Evolutionary conservation across 257 asterid species (phyloP).

Genomic region (Lantana camara): DNA sequence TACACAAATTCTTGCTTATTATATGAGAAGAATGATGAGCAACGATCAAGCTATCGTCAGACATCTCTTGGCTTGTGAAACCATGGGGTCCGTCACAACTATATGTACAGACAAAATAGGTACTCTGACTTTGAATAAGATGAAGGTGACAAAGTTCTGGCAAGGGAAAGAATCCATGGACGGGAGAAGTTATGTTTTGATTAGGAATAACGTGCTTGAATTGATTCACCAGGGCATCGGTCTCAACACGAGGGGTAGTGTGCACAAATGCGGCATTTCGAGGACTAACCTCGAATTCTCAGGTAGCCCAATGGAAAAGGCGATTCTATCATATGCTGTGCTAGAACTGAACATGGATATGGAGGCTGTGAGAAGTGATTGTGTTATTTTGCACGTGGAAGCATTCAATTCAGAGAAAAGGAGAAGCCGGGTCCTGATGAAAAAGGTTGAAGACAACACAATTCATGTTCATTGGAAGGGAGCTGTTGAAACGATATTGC

Average conservation of each 20-base stretch:
- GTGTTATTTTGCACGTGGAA: conserved; percentile 1
- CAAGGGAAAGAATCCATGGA: conserved; percentile 29
- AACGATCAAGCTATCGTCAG: conserved; percentile 53
- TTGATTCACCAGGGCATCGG: conserved; percentile 42
- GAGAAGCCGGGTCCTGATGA: conserved; percentile 7
- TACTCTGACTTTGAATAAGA: conserved; percentile 44
- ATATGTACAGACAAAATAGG: conserved; percentile 53
- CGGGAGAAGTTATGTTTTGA: background rate
- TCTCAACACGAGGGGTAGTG: conserved; percentile 42
- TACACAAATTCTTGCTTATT: conserved; percentile 51
- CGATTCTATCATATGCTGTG: conserved; percentile 34
- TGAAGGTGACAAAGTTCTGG: conserved; percentile 47
- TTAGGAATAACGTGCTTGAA: conserved; percentile 31
- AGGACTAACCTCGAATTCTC: conserved; percentile 4
- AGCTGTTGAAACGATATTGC: conserved; percentile 53
- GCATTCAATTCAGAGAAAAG: conserved; percentile 13
- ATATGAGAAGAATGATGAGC: conserved; percentile 55
- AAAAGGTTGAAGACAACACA: background rate
- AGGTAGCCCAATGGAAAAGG: conserved; percentile 37
- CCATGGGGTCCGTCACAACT: conserved; percentile 54
- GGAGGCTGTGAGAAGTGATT: background rate
- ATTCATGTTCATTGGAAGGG: conserved; percentile 60
- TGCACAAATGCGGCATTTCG: conserved; percentile 4
- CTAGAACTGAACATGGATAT: conserved; percentile 24
- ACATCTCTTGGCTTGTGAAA: conserved; percentile 55